Evolutionary conservation across 768 basidiomycete genomes (phyloP).

Genomic region (Paxillus rubicundulus): DNA sequence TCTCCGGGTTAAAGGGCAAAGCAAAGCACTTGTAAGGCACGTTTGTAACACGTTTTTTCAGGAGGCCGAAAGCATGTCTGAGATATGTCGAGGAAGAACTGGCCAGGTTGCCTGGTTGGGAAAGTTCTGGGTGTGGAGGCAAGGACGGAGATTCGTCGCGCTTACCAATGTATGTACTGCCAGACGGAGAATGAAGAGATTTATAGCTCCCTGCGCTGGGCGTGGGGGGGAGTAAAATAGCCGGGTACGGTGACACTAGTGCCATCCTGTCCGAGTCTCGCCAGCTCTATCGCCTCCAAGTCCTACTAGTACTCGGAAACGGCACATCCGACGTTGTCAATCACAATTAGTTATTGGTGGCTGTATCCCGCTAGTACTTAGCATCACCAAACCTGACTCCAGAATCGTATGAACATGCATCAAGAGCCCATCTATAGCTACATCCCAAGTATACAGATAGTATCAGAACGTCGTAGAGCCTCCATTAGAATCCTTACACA

Average conservation of each 20-base stretch:
- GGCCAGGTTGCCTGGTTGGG: constrained; percentile 18
- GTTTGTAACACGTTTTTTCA: constrained; percentile 30
- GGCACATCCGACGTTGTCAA: not conserved
- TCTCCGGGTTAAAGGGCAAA: constrained; percentile 27
- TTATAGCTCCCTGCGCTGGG: constrained; percentile 2
- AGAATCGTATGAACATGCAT: too few relatives aligned
- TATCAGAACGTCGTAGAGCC: not conserved
- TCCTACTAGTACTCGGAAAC: not conserved
- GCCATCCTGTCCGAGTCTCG: not conserved
- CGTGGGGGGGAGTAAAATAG: constrained; percentile 1
- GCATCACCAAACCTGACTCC: too few relatives aligned
- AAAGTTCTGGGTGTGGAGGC: constrained; percentile 10
- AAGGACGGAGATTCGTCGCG: constrained; percentile 22
- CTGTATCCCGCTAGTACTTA: not conserved
- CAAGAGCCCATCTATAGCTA: too few relatives aligned
- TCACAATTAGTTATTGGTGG: not conserved
- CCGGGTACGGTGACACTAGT: too few relatives aligned
- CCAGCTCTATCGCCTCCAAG: not conserved
- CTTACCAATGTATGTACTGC: constrained; percentile 3
- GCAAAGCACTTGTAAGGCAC: constrained; percentile 17
- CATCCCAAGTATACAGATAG: constrained; percentile 10
- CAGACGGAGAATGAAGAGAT: not conserved
- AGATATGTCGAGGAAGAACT: constrained; percentile 17
- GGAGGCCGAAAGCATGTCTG: constrained; percentile 11
- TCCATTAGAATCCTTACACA: too few relatives aligned